Base-by-base conservation (phyloP, 139 green algal species). In the Picochlorum sp. region DNA sequence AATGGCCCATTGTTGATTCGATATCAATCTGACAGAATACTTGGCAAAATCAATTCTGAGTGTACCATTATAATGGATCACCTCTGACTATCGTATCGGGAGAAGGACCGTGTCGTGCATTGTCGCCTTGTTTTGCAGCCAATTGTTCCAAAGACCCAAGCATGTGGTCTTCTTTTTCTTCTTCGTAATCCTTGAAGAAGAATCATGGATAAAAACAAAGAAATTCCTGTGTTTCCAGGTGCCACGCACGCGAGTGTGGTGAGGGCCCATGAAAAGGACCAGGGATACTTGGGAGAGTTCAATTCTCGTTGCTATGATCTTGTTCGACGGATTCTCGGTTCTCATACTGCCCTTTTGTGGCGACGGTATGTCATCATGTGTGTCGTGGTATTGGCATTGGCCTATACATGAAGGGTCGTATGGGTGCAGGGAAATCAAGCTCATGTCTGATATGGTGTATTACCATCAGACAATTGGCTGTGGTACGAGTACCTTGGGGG, bases 401-500 rank as follows among this genome's bases (percentile, higher is more conserved):
- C 1, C 8, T 13, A 41, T 10, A 13, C 34, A 13, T 30, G 26
- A 30, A 10, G 34, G 34, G 8, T 41, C 8, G 34, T 41, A 41
- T 41, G 34, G 34, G 47, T 20, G 20, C 24, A 66, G 45, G 10
- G 85, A 92, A 59, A 80, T 70, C 4, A 67, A 59, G 24, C 38
- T 87, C 31, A n/a, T 81, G 2, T 71, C 80, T 4, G 44, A 77
- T 28, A 54, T 91, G 34, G 65, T 93, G 34, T 97, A 97, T 71
- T 76, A 86, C 56, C 67, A 64, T 4, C 61, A 92, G 4, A 96
- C 89, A 5, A 97, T 88, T 9, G 91, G 86, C 1, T 45, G 49
- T 2, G 90, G 90, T 3, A 20, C 72, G 49, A 77, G 89, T 62
- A 97, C 91, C 2, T 78, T 94, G 13, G 91, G 91, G 0, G 91